These are phyloP conservation scores for Cordyceps militaris DNA, from an alignment of 2,329 filamentous ascomycete genomes.

Conservation along the genomic window DNA sequence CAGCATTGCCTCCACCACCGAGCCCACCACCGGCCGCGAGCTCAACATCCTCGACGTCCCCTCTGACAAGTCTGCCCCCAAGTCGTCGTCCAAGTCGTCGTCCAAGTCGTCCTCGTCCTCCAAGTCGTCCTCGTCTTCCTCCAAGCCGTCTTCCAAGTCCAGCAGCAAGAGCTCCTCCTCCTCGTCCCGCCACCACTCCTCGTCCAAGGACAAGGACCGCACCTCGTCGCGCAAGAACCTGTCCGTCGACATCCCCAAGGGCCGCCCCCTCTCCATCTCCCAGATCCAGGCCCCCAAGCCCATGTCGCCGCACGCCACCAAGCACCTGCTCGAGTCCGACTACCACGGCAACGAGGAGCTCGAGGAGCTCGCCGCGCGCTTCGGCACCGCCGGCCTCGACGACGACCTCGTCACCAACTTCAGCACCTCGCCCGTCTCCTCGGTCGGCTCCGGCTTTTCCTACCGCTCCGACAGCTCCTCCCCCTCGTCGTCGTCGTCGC, in stretches of 20 bases:
- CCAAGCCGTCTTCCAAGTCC: conserved; percentile 34
- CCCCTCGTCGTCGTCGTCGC: conserved; percentile 66
- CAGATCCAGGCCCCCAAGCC: conserved; percentile 90
- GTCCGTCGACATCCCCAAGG: conserved; percentile 69
- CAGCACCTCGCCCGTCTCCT: conserved; percentile 54
- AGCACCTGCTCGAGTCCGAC: conserved; percentile 76
- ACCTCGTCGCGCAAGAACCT: conserved; percentile 43
- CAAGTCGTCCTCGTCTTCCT: conserved; percentile 27
- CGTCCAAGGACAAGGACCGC: conserved; percentile 32
- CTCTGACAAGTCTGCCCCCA: conserved; percentile 33
- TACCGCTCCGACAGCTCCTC: conserved; percentile 68
- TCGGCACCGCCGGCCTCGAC: conserved; percentile 55
- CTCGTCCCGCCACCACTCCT: conserved; percentile 36
- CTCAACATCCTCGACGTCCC: conserved; percentile 96
- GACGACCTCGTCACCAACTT: conserved; percentile 49
- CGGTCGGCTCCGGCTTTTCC: conserved; percentile 62
- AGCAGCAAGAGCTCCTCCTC: conserved; percentile 34
- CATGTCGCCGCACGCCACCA: conserved; percentile 77
- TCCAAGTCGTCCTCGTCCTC: conserved; percentile 31
- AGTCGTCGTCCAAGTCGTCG: conserved; percentile 28
- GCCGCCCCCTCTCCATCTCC: conserved; percentile 78
- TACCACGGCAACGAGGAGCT: conserved; percentile 66
- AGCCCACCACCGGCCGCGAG: conserved; percentile 94
- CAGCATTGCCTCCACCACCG: conserved; percentile 77
- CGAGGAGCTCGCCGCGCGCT: conserved; percentile 72